A percentile compares a stretch with the other conserved stretches of the same genome.
Conservation (phyloP, 2,329 filamentous ascomycete genomes). For the Neurospora sp. region DNA sequence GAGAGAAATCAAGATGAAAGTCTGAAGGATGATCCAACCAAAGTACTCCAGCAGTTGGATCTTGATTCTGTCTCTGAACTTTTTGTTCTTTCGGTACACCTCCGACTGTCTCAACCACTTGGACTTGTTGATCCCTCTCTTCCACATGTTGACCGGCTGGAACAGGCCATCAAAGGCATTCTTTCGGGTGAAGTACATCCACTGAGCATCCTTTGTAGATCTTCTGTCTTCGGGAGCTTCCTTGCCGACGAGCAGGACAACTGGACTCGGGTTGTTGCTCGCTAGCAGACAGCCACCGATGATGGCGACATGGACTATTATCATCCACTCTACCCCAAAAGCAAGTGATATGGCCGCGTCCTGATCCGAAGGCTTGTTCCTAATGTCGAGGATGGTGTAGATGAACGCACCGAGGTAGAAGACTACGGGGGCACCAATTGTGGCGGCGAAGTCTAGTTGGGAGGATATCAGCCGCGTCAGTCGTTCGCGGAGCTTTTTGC, state of each 20-base stretch:
- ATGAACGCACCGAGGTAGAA: constrained; percentile 15
- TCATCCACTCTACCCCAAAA: constrained; percentile 23
- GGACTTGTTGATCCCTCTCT: constrained; percentile 2
- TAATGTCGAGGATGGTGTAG: constrained; percentile 10
- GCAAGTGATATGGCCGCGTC: constrained; percentile 19
- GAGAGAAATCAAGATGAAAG: not conserved
- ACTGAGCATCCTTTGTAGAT: not conserved
- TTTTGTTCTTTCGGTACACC: not conserved
- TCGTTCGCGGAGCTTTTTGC: not conserved
- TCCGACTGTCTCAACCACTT: not conserved
- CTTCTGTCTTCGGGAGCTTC: not conserved
- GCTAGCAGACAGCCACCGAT: constrained; percentile 22
- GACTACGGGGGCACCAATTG: constrained; percentile 14
- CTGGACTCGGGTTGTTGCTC: constrained; percentile 19
- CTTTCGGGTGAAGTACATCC: not conserved
- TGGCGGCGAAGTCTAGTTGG: constrained; percentile 14
- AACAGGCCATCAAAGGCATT: not conserved
- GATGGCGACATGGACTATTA: constrained; percentile 22
- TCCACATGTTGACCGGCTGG: constrained; percentile 5
- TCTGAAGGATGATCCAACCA: not conserved
- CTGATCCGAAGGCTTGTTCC: constrained; percentile 11
- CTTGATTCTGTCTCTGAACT: not conserved
- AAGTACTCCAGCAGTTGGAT: not conserved
- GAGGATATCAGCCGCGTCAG: not conserved
- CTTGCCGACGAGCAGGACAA: constrained; percentile 8